A percentile compares a stretch with the other conserved stretches of the same genome.
Conservation (phyloP, 345 rosid genomes). For the Kernera saxatilis region DNA sequence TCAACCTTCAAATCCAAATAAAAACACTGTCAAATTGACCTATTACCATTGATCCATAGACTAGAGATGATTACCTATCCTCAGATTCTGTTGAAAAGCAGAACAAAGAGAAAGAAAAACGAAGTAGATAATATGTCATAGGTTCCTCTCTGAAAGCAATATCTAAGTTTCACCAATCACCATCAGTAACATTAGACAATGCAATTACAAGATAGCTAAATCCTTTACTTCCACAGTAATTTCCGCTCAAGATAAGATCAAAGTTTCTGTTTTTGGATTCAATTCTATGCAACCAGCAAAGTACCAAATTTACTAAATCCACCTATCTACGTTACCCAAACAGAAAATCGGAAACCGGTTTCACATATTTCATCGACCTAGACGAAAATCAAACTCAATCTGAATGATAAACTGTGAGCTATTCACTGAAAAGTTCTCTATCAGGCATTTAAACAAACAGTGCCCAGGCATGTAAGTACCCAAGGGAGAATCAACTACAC, state of each 20-base stretch:
- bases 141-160: neutral
- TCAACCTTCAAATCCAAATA: constrained; percentile 1
- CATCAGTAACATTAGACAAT: neutral
- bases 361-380: neutral
- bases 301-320: too few relatives aligned
- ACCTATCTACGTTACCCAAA: neutral
- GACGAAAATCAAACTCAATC: neutral
- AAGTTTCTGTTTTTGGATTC: neutral
- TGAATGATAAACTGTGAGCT: neutral
- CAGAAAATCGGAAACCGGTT: neutral
- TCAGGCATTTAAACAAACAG: constrained; percentile 19
- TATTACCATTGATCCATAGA: neutral
- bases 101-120: neutral
- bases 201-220: neutral
- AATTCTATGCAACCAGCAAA: neutral
- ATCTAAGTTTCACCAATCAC: neutral
- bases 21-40: neutral
- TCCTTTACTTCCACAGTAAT: neutral
- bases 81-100: neutral
- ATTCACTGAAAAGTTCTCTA: neutral
- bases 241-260: neutral
- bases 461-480: neutral
- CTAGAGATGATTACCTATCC: neutral
- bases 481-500: neutral
- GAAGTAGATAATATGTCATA: neutral